Evolutionary conservation across 331 rosid species (phyloP).

Genomic region (Arachis monticola): DNA sequence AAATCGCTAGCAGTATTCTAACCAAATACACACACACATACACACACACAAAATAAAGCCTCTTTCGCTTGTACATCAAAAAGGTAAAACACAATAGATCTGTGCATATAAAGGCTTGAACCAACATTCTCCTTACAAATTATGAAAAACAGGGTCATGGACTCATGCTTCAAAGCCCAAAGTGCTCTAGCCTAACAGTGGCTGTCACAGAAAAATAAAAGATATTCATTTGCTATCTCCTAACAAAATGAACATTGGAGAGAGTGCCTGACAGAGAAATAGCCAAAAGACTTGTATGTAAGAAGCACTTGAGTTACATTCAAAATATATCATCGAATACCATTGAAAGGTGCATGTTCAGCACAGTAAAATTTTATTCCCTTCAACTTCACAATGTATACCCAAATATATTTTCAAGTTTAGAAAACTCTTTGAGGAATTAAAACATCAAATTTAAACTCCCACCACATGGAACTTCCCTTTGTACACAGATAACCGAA

Average conservation of each 20-base stretch:
- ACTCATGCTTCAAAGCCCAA: neutral
- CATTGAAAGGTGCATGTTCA: neutral
- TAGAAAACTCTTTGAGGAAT: neutral
- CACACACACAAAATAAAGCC: no score
- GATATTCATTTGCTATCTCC: neutral
- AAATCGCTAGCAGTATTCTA: no score
- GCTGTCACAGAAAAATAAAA: neutral
- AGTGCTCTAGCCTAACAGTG: neutral
- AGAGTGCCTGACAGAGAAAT: neutral
- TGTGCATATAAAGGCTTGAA: neutral
- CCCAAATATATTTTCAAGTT: neutral
- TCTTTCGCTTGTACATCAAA: no score
- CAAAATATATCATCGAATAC: neutral
- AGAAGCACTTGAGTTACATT: neutral
- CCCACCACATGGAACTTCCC: neutral
- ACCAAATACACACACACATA: no score
- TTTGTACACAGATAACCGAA: slow-evolving; percentile 1
- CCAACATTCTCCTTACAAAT: neutral
- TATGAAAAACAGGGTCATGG: no score
- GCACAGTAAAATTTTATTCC: neutral
- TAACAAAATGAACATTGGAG: neutral
- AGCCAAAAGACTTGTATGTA: neutral
- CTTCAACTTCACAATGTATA: neutral
- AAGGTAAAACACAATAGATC: no score
- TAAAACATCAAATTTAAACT: neutral